Base-by-base conservation (phyloP, 352 stramenopile genomes). In the Phytophthora sojae region DNA sequence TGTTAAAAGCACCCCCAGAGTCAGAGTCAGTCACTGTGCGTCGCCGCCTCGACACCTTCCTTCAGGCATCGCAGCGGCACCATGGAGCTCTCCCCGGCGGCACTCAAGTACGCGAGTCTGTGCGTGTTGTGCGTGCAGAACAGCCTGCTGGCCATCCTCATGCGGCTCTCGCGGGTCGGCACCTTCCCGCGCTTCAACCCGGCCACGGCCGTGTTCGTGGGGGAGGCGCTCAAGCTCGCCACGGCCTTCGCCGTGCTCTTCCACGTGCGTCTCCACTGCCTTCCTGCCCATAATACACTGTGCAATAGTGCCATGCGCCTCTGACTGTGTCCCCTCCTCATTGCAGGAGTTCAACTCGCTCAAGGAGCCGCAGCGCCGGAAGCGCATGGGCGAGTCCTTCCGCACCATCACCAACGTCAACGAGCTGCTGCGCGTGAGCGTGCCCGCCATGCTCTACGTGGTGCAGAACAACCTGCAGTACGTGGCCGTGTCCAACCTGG, bases 381-480 rank as follows among this genome's bases (percentile, higher is more conserved):
- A 76, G 61, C 67, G 71, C 6, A 72, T 76, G 51, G 23, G 47
- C 14, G 67, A 78, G 25, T 69, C 69, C 17, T 64, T 80, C 52
- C 69, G 66, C 23, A 75, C 77, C 19, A 90, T 95, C 62, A 86
- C 90, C n/a, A 85, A 91, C 57, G 55, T 57, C 30, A 64, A 71
- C 17, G 87, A 95, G 61, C 64, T 95, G 67, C 75, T 93, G 60
- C 85, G 87, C 50, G 77, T 95, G 71, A 92, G 84, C 72, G 79
- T 95, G 8, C 87, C 87, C 14, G 87, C 87, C 44, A 68, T 92
- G 69, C 80, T 96, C 15, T 96, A 96, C 64, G 84, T 94, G 17
- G 75, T 94, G 44, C 89, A 94, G 65, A 96, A 96, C 82, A 96
- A 94, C 56, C 66, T 96, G 39, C 86, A 94, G 76, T 93, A 94